These are phyloP conservation scores for Myrica gale DNA, from an alignment of 306 rosid species.

Conservation along the genomic window DNA sequence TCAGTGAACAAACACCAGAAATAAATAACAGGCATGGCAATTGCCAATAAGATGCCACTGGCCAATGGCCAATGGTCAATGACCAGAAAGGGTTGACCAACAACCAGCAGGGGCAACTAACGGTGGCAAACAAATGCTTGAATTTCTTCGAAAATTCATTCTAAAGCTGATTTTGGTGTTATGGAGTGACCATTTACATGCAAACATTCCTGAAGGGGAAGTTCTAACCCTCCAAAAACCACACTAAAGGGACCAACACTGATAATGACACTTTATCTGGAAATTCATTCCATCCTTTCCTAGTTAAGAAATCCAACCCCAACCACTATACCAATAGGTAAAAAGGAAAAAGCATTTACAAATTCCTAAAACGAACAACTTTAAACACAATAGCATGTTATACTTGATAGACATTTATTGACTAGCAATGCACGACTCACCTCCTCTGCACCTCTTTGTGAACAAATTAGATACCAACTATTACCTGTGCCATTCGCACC, in stretches of 20 bases:
- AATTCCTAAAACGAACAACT: background rate
- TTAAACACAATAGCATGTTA: background rate
- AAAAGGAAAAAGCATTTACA: background rate
- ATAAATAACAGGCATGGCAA: background rate
- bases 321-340: background rate
- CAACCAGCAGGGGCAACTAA: background rate
- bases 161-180: background rate
- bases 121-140: background rate
- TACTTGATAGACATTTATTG: background rate
- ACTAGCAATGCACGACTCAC: background rate
- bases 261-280: no score
- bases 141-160: background rate
- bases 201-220: background rate
- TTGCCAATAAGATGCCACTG: background rate
- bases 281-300: no score
- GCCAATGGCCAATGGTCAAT: background rate
- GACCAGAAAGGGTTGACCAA: background rate
- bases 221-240: background rate
- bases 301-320: background rate
- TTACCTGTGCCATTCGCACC: conserved; percentile 99
- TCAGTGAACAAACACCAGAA: background rate
- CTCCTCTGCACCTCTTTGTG: background rate
- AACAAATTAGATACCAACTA: conserved; percentile 3
- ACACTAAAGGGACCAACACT: background rate
- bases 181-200: background rate